Evolutionary conservation across 169 alveolate genomes (phyloP), one percentile per base, ranked within the genome.

Genomic region (Condylostoma magnum): DNA sequence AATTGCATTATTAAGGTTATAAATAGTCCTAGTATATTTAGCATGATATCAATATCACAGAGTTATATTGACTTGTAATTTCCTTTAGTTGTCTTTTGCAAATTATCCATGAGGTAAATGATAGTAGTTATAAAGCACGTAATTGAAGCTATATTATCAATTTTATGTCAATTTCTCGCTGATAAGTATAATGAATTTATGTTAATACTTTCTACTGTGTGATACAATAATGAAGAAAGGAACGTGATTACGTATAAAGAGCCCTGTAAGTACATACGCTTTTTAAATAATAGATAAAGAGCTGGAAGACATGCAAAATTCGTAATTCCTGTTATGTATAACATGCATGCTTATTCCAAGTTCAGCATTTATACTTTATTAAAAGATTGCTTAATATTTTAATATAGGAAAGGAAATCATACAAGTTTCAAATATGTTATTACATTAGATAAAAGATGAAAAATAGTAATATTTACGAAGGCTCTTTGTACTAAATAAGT

Each of bases 261-360:
- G n/a, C 18, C 10, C 30, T 15, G 60, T 2, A 51, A 51, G 60
- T 51, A 51, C 18, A 15, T 27, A 18, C 25, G 18, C n/a, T 51
- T 51, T 15, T 1, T 18, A 51, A 20, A 22, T 15, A 22, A 18
- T 12, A 51, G 20, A 22, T 51, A 51, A 51, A 51, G 60, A 20
- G 60, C 25, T n/a, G 60, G 60, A 22, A 51, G 10, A 22, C 15
- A 51, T n/a, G 60, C 60, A 51, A 51, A 51, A 22, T 51, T 51
- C 25, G 60, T 51, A 2, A 51, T 15, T 10, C 60, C 60, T 1
- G 60, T 51, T 15, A 51, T 51, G 0, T 20, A 18, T 1, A 51
- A 33, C 60, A 51, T 51, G n/a, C n/a, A n/a, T n/a, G n/a, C n/a
- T n/a, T n/a, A n/a, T n/a, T n/a, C n/a, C n/a, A n/a, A n/a, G n/a